phyloP scores from a whole-genome alignment of 2,329 filamentous ascomycete genomes.

The Cryphonectria nitschkei region DNA sequence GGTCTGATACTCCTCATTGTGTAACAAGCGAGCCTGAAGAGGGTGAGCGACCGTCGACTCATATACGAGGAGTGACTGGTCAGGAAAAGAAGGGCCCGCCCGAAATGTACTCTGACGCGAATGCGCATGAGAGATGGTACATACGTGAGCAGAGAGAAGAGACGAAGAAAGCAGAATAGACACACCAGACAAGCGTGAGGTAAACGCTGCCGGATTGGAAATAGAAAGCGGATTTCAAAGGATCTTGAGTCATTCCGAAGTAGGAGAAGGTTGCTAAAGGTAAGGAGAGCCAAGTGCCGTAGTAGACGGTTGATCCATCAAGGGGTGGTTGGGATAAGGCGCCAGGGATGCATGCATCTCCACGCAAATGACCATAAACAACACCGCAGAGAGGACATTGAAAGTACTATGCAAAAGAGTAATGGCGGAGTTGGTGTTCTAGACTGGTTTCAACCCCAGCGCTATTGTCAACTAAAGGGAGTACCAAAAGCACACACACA shows the following conservation, averaged over 20 bases:
- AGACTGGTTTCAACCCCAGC: conserved; percentile 4
- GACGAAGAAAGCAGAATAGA: neutral
- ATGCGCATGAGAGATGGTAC: conserved; percentile 16
- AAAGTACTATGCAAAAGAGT: neutral
- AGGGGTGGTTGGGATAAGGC: too few relatives aligned
- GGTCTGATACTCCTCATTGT: neutral
- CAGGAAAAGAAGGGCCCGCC: neutral
- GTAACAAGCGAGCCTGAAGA: neutral
- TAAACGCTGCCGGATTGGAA: conserved; percentile 5
- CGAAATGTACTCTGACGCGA: conserved; percentile 8
- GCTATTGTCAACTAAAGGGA: conserved; percentile 4
- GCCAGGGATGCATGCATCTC: neutral
- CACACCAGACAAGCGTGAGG: neutral
- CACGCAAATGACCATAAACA: neutral
- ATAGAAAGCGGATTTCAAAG: conserved; percentile 15
- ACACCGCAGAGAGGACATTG: neutral
- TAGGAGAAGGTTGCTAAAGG: conserved; percentile 22
- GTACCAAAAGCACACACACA: neutral
- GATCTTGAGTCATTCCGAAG: conserved; percentile 27
- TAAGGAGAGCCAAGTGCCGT: conserved; percentile 19
- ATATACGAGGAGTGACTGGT: conserved; percentile 2
- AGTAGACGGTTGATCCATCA: neutral
- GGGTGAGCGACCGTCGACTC: conserved; percentile 15
- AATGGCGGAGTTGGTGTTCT: neutral
- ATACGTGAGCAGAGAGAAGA: neutral